Percentiles rank a stretch among this genome's conserved stretches.
Evolutionary conservation across 1,139 yeast species (phyloP).

Genomic region (Sugiyamaella novakii): DNA sequence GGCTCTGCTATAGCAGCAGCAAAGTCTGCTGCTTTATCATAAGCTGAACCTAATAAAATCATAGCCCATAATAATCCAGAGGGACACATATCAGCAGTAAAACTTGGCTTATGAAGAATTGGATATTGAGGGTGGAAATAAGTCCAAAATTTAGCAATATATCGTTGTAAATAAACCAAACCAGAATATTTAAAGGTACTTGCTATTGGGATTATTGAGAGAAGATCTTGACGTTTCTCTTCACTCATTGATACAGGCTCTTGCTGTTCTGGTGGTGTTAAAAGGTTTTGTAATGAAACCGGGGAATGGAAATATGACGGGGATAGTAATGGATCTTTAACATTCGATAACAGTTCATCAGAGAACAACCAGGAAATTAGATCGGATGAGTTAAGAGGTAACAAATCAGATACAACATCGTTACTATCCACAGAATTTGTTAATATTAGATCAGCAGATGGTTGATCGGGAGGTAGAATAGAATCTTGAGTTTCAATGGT

Average conservation of each 20-base stretch:
- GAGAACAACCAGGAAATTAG: conserved; percentile 44
- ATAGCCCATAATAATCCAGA: conserved; percentile 58
- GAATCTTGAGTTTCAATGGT: not conserved
- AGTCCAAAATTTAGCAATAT: conserved; percentile 51
- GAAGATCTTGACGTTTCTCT: conserved; percentile 39
- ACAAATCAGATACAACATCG: conserved; percentile 13
- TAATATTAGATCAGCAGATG: not conserved
- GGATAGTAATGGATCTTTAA: conserved; percentile 37
- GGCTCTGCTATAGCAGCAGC: conserved; percentile 61
- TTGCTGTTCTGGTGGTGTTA: conserved; percentile 42
- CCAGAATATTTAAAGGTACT: conserved; percentile 29
- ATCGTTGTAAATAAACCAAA: conserved; percentile 31
- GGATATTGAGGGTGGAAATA: conserved; percentile 65
- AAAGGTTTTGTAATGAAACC: conserved; percentile 43
- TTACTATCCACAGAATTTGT: conserved; percentile 4
- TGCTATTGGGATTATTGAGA: conserved; percentile 42
- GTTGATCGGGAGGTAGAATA: not conserved
- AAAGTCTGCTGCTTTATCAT: conserved; percentile 42
- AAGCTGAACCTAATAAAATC: conserved; percentile 56
- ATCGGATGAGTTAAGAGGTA: conserved; percentile 29
- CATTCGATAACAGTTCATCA: conserved; percentile 39
- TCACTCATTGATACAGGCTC: conserved; percentile 35
- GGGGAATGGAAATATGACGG: conserved; percentile 42
- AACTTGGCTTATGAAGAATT: conserved; percentile 64
- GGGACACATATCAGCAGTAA: conserved; percentile 55